Conservation (phyloP, 306 rosid species). For the Dalbergia cochinchinensis region DNA sequence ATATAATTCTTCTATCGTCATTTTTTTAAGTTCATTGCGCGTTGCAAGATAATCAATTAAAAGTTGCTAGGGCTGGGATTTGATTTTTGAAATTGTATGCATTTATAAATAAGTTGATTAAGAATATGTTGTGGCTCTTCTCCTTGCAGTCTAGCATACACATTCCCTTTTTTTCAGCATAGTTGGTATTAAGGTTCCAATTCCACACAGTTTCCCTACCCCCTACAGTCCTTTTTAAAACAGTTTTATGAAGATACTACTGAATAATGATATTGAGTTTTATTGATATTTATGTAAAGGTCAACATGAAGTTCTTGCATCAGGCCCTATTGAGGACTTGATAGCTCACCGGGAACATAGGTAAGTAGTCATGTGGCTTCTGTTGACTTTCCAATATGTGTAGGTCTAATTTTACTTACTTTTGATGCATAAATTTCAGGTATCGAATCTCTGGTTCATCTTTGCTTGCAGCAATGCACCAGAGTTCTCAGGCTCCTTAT, state of each 20-base stretch:
- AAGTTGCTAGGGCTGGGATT: background rate
- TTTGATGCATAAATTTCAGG: slow-evolving; percentile 60
- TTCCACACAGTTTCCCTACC: background rate
- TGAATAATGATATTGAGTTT: slow-evolving; percentile 30
- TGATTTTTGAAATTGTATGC: slow-evolving; percentile 5
- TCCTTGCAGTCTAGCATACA: background rate
- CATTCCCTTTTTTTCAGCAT: background rate
- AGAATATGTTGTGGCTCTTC: slow-evolving; percentile 2
- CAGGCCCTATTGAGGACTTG: slow-evolving; percentile 98
- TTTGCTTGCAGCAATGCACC: slow-evolving; percentile 99
- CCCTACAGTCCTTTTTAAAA: background rate
- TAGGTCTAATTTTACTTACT: slow-evolving; percentile 38
- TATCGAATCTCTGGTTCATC: slow-evolving; percentile 98
- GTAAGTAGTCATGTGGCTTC: slow-evolving; percentile 57
- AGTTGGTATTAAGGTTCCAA: slow-evolving; percentile 25
- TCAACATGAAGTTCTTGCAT: slow-evolving; percentile 99
- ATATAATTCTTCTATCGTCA: slow-evolving; percentile 23
- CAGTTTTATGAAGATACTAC: background rate
- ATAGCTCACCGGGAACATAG: slow-evolving; percentile 99
- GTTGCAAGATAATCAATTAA: background rate
- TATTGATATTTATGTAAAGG: slow-evolving; percentile 56
- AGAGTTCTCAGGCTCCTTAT: slow-evolving; percentile 91
- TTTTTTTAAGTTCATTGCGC: background rate
- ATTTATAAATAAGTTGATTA: slow-evolving; percentile 1
- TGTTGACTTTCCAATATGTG: slow-evolving; percentile 30